Evolutionary conservation across 495 filamentous ascomycete species (phyloP), one percentile per base, ranked within the genome.

Genomic region (Lophiotrema nucula): DNA sequence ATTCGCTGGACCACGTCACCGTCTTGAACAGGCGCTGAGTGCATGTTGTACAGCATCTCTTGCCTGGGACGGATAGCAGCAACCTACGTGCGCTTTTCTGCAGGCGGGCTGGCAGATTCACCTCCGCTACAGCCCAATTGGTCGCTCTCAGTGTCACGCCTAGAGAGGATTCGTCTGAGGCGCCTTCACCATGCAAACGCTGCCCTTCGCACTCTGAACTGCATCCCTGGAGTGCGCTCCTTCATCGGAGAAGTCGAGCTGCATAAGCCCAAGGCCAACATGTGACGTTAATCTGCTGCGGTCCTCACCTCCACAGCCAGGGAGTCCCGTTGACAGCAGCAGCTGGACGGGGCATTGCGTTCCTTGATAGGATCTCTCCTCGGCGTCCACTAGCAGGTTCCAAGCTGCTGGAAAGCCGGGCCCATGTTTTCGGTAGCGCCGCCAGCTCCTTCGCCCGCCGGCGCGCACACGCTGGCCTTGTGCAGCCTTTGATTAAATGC

Each of bases 401-500:
- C 54, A 57, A 33, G 31, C 23, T 45, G 21, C 23, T 38, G 54
- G 54, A 23, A 41, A 49, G 35, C 54, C 50, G 44, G 46, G 22
- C 37, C 51, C 51, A 57, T 48, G 45, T 27, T 12, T 13, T 18
- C 23, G 54, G 54, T 37, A 57, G 28, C 46, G 45, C 45, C 18
- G 19, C 41, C 12, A 11, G 53, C 53, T 55, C 52, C 39, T 46
- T 55, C 41, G 52, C 39, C 52, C 13, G 21, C 18, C 38, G 19
- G 15, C 22, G 6, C 27, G 24, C 26, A 16, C 24, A 21, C 46
- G 4, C 26, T 33, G 21, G 24, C 19, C 49, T 50, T 54, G 53
- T 56, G 53, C 53, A 47, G 48, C 42, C 53, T 47, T 25, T 15
- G 42, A 37, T 47, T 56, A 35, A 56, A 57, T 48, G 53, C 53